These are phyloP conservation scores for Gossypium bickii DNA, from an alignment of 345 rosid species.

Conservation along the genomic window DNA sequence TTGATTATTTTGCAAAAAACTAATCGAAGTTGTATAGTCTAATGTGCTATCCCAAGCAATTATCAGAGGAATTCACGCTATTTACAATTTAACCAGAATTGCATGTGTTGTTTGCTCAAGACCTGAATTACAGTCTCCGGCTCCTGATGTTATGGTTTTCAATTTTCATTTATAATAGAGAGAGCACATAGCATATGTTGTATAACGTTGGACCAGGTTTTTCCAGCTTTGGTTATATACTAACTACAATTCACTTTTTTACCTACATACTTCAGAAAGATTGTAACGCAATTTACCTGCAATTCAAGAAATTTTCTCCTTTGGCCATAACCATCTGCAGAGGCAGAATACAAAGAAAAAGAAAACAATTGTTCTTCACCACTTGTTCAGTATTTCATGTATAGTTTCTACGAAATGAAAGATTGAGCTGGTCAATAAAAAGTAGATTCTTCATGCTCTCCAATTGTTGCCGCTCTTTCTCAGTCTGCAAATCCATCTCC, in stretches of 20 bases:
- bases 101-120: too few relatives aligned
- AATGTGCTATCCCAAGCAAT: too few relatives aligned
- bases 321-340: background rate
- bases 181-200: background rate
- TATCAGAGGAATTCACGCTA: too few relatives aligned
- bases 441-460: constrained; percentile 72
- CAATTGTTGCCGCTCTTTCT: constrained; percentile 74
- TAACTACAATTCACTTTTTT: background rate
- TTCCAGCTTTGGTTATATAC: background rate
- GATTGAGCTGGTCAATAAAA: constrained; percentile 69
- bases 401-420: constrained; percentile 28
- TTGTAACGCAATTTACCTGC: background rate
- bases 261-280: background rate
- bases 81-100: too few relatives aligned
- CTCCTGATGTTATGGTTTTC: too few relatives aligned
- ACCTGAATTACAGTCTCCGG: too few relatives aligned
- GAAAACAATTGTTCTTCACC: background rate
- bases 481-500: constrained; percentile 75
- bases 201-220: background rate
- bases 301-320: background rate
- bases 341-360: background rate
- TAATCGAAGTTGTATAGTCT: too few relatives aligned
- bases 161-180: too few relatives aligned
- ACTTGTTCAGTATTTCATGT: background rate
- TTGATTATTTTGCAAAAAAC: too few relatives aligned